Evolutionary conservation across 2,329 filamentous ascomycete species (phyloP), one percentile per base, ranked within the genome.

Genomic region (Apiospora pterosperma): DNA sequence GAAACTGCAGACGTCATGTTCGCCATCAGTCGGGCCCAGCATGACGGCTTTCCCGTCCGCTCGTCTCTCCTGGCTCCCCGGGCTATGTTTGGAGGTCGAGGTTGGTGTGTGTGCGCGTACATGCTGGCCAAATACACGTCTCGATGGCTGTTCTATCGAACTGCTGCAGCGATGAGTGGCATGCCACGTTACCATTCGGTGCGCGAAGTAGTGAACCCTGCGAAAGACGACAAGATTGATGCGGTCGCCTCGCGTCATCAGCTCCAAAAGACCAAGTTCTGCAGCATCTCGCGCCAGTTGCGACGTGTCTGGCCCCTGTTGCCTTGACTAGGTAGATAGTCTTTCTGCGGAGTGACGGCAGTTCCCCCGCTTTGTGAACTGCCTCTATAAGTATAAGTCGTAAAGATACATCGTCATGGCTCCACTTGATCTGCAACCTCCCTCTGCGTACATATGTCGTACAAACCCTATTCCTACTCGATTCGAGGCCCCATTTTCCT

Each of bases 1-100:
- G 80, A 82, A 67, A 77, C 78, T 5, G 74, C 80, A 3, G 80
- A 82, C 64, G 77, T 82, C 31, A 74, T 81, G 60, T 82, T 80
- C 70, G 71, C 74, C 25, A 73, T 80, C 61, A 77, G 72, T 69
- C 73, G 80, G 62, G 76, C 80, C 23, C 70, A 67, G 2, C 72
- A 79, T 65, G 79, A 81, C 69, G 78, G 77, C 3, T 73, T 74
- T 62, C 69, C 73, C 11, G 66, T 79, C 58, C 67, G 73, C 2
- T 67, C 61, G 8, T 58, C 78, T 31, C 74, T 75, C 7, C 65
- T 59, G 1, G 73, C 76, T 36, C 38, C 62, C 19, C 8, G 34
- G 63, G 67, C 7, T 72, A 77, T 63, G 21, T 66, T 36, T 21
- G 34, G 8, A 14, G 34, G 44, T 1, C 16, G 12, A 16, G 6